phyloP scores from a whole-genome alignment of 768 basidiomycete species.

The Pleurotus cornucopiae region DNA sequence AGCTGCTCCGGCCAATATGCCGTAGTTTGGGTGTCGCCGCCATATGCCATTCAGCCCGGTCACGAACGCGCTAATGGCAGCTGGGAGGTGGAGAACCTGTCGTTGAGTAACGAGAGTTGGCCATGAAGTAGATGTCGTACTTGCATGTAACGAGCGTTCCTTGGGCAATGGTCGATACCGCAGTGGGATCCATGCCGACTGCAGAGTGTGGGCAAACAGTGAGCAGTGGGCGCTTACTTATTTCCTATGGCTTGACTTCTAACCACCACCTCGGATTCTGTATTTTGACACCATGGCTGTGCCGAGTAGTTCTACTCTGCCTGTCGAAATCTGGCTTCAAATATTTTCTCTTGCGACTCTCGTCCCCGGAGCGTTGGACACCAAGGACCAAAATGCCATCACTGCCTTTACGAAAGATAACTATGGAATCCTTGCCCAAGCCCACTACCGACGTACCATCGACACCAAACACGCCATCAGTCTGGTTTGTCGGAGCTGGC shows the following conservation, averaged over 20 bases:
- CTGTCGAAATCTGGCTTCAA: constrained; percentile 22
- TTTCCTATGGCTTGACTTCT: background rate
- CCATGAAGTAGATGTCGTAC: constrained; percentile 48
- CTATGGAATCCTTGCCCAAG: constrained; percentile 16
- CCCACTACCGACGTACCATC: constrained; percentile 16
- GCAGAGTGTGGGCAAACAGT: too few species aligned
- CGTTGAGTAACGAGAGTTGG: too few species aligned
- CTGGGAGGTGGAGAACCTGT: constrained; percentile 50
- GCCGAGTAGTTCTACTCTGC: constrained; percentile 7
- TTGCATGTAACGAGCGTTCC: constrained; percentile 73
- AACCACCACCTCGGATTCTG: background rate
- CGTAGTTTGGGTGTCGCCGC: constrained; percentile 41
- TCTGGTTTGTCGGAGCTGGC: constrained; percentile 18
- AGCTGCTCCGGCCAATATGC: constrained; percentile 51
- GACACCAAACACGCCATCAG: constrained; percentile 17
- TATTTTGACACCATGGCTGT: too few species aligned
- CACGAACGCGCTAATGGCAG: constrained; percentile 48
- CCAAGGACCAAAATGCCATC: constrained; percentile 17
- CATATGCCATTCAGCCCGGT: constrained; percentile 42
- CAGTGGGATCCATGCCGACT: constrained; percentile 15
- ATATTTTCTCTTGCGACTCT: constrained; percentile 18
- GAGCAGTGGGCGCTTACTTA: background rate
- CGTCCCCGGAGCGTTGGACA: constrained; percentile 20
- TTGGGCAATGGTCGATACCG: constrained; percentile 41
- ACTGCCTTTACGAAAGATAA: constrained; percentile 20